Conservation (phyloP, 2,329 filamentous ascomycete genomes). For the Colletotrichum graminicola region DNA sequence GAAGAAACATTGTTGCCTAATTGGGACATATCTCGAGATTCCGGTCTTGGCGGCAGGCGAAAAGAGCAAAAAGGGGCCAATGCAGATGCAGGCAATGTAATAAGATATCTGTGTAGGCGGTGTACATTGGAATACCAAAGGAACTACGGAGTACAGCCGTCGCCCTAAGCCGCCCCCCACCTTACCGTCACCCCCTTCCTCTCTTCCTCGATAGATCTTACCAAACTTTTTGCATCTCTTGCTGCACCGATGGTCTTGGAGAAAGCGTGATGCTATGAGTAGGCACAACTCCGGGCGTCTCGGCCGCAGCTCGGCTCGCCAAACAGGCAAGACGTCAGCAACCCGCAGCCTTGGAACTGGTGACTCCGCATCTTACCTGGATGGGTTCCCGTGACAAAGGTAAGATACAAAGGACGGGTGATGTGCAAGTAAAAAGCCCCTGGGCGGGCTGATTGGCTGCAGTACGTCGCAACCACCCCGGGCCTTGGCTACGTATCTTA, state of each 20-base stretch:
- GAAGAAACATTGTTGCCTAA: conserved; percentile 21
- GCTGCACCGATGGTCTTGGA: conserved; percentile 14
- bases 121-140: conserved; percentile 20
- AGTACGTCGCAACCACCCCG: conserved; percentile 27
- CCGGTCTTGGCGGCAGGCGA: conserved; percentile 15
- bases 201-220: not conserved
- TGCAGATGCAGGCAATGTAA: conserved; percentile 7
- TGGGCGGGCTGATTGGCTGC: conserved; percentile 27
- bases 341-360: conserved; percentile 16
- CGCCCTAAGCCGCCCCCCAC: not conserved
- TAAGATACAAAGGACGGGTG: conserved; percentile 4
- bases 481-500: not conserved
- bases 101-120: conserved; percentile 19
- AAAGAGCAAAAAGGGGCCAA: conserved; percentile 16
- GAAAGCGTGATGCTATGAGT: conserved; percentile 30
- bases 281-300: not conserved
- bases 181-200: not conserved
- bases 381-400: not conserved
- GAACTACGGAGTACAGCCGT: conserved; percentile 10
- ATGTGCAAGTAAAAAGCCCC: conserved; percentile 6
- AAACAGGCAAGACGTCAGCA: conserved; percentile 9
- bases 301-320: conserved; percentile 6
- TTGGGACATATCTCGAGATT: conserved; percentile 33
- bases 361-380: conserved; percentile 5
- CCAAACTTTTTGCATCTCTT: not conserved